These are phyloP conservation scores for Dryadomyces quercus-mongolicae DNA, from an alignment of 2,329 filamentous ascomycete genomes.

Conservation along the genomic window DNA sequence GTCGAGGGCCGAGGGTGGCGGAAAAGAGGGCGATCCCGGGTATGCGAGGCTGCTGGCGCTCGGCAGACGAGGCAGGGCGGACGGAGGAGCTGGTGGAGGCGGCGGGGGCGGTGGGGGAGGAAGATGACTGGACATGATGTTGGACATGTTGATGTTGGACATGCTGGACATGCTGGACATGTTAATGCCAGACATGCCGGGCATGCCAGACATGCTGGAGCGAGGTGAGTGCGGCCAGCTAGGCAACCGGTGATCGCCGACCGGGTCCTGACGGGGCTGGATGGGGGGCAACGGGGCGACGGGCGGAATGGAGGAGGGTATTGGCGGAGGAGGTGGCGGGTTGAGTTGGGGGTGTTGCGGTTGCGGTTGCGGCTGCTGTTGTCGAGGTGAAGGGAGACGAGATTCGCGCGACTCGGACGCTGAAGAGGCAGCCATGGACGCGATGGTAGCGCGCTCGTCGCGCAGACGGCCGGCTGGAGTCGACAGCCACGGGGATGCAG, in stretches of 20 bases:
- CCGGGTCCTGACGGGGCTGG: not conserved
- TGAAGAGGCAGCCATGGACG: not conserved
- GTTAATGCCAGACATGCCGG: not conserved
- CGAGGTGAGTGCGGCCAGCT: not conserved
- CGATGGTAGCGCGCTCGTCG: not conserved
- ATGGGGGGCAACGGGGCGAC: not conserved
- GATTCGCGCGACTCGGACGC: not conserved
- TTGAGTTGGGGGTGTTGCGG: not conserved
- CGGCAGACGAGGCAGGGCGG: slow-evolving; percentile 7
- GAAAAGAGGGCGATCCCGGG: slow-evolving; percentile 11
- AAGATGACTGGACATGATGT: not conserved
- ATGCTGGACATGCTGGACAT: not conserved
- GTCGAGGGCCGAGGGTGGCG: slow-evolving; percentile 9
- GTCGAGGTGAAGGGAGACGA: not conserved
- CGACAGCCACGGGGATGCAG: not conserved
- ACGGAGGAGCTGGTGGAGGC: slow-evolving; percentile 6
- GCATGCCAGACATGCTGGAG: not conserved
- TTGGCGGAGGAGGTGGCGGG: not conserved
- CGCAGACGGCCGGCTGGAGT: not conserved
- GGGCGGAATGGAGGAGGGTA: not conserved
- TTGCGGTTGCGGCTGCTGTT: not conserved
- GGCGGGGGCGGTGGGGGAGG: slow-evolving; percentile 2
- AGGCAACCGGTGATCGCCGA: not conserved
- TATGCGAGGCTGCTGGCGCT: slow-evolving; percentile 9
- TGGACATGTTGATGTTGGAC: not conserved